phyloP scores from a whole-genome alignment of 129 eudicot genomes.

The Silybum marianum region DNA sequence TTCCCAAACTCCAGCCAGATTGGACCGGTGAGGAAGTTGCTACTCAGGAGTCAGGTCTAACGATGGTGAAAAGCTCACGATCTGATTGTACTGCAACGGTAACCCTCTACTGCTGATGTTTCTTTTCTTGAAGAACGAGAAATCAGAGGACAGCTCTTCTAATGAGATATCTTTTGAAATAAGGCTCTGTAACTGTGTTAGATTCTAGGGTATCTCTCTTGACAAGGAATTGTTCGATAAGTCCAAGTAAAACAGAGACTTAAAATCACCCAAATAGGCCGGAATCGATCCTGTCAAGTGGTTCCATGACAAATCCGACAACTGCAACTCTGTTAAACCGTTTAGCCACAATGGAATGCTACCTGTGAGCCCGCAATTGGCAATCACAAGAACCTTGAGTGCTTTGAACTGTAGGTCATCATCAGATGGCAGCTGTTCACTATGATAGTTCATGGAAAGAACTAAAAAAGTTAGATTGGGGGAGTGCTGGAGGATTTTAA shows the following conservation, averaged over 20 bases:
- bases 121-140: no score
- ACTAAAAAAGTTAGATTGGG: conserved; percentile 47
- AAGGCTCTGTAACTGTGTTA: conserved; percentile 48
- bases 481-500: conserved; percentile 51
- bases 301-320: conserved; percentile 66
- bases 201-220: conserved; percentile 51
- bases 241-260: conserved; percentile 55
- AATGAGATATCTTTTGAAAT: conserved; percentile 29
- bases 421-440: conserved; percentile 44
- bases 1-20: conserved; percentile 50
- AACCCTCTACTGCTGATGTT: no score
- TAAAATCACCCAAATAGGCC: conserved; percentile 47
- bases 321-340: conserved; percentile 37
- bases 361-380: conserved; percentile 58
- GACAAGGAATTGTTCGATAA: conserved; percentile 55
- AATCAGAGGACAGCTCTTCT: conserved; percentile 37
- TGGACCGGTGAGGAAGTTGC: no score
- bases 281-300: conserved; percentile 51
- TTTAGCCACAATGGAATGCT: conserved; percentile 52
- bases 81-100: no score
- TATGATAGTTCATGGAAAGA: conserved; percentile 49
- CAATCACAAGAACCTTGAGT: conserved; percentile 48
- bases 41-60: no score
- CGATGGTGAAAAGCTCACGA: no score
- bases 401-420: conserved; percentile 32